Conservation (phyloP, 164 flowering plant genomes). For the Magnolia sinica region DNA sequence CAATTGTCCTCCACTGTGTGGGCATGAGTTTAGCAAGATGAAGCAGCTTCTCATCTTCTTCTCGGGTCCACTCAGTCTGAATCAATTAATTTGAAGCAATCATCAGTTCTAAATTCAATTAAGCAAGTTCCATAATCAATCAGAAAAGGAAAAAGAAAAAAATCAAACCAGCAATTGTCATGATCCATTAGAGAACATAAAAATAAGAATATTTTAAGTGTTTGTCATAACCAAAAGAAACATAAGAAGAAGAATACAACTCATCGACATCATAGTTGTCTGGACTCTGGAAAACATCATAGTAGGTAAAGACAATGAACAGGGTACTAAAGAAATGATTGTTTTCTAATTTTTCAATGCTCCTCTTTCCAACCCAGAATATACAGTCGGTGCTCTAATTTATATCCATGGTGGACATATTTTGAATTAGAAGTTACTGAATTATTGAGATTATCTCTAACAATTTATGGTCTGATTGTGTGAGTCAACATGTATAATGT, state of each 20-base stretch:
- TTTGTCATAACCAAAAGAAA: too few relatives aligned
- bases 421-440: not conserved
- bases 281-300: not conserved
- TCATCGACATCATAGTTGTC: too few relatives aligned
- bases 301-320: not conserved
- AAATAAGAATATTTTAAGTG: too few relatives aligned
- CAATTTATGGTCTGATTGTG: not conserved
- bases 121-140: not conserved
- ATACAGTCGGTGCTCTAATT: not conserved
- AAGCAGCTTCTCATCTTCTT: slow-evolving; percentile 94
- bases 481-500: too few relatives aligned
- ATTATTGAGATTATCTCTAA: not conserved
- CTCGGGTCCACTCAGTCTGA: slow-evolving; percentile 99
- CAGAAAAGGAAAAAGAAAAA: not conserved
- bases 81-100: not conserved
- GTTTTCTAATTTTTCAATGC: not conserved
- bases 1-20: slow-evolving; percentile 96
- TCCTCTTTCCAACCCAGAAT: not conserved
- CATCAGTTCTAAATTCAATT: not conserved
- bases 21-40: slow-evolving; percentile 99
- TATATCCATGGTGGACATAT: not conserved
- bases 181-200: not conserved
- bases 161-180: not conserved
- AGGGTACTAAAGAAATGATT: not conserved
- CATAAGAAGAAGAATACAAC: too few relatives aligned